Evolutionary conservation across 75 land plant genomes (phyloP).

Genomic region (Selaginella moellendorffii): DNA sequence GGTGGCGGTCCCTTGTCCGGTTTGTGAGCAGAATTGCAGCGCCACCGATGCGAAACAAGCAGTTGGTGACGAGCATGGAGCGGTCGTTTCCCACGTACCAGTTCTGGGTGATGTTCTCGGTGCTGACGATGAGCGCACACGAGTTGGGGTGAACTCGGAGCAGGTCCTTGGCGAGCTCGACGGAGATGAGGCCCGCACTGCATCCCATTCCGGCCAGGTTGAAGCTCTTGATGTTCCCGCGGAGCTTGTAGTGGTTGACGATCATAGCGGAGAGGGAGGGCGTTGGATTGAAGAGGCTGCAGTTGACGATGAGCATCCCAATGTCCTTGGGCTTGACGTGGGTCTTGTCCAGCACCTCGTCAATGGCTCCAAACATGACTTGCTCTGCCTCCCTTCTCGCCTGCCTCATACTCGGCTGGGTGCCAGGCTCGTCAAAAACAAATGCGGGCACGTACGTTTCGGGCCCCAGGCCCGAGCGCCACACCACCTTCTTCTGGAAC

Average conservation of each 20-base stretch:
- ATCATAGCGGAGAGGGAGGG: slow-evolving; percentile 8
- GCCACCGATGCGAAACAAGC: slow-evolving; percentile 27
- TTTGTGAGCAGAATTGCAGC: slow-evolving; percentile 32
- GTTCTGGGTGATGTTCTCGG: slow-evolving; percentile 5
- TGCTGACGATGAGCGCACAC: slow-evolving; percentile 1
- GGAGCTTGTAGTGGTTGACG: not conserved
- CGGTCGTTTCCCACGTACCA: slow-evolving; percentile 22
- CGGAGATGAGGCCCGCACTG: slow-evolving; percentile 2
- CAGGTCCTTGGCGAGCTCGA: slow-evolving; percentile 3
- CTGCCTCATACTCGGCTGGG: slow-evolving; percentile 48
- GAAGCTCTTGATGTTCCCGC: slow-evolving; percentile 1
- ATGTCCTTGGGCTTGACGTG: slow-evolving; percentile 1
- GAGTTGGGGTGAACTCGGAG: not conserved
- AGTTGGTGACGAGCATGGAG: slow-evolving; percentile 31
- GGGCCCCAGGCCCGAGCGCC: slow-evolving; percentile 63
- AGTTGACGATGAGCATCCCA: slow-evolving; percentile 1
- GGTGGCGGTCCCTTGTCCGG: slow-evolving; percentile 12
- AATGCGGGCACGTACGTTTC: slow-evolving; percentile 47
- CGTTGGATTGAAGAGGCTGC: slow-evolving; percentile 5
- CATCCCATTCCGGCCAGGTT: slow-evolving; percentile 10
- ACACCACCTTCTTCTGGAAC: slow-evolving; percentile 44
- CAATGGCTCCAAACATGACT: slow-evolving; percentile 9
- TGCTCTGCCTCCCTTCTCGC: slow-evolving; percentile 25
- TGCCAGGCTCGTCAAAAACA: slow-evolving; percentile 20
- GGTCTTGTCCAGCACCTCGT: slow-evolving; percentile 2